Evolutionary conservation across 139 green algal species (phyloP), one percentile per base, ranked within the genome.

Genomic region (Zygnema circumcarinatum): DNA sequence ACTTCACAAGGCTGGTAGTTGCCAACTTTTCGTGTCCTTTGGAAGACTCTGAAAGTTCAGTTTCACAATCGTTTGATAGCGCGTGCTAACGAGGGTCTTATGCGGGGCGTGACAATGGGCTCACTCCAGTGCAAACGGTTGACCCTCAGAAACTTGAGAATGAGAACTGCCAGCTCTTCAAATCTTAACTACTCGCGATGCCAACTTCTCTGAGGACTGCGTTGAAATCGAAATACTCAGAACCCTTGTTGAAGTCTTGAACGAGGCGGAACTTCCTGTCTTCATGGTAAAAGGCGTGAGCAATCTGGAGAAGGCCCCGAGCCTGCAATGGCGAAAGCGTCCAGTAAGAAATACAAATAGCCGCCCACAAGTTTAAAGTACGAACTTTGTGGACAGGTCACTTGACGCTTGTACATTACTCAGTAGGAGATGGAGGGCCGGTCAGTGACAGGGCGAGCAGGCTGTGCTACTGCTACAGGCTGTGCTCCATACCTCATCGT

Each of bases 401-500:
- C 38, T 83, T n/a, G n/a, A 32, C 31, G 38, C 38, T 31, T 0
- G 11, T 29, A 72, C 76, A 67, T 7, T 52, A 31, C 1, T 11
- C 69, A 21, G 69, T n/a, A 78, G 36, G 25, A 33, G 54, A 72
- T 33, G 54, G 72, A 32, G 38, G 72, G 72, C 20, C 16, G 40
- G 72, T 16, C 72, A 79, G 72, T 20, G 21, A 79, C 21, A 47
- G 29, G n/a, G n/a, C n/a, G n/a, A n/a, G n/a, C n/a, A n/a, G n/a
- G n/a, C n/a, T n/a, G n/a, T n/a, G 56, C 56, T 81, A n/a, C 73
- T 29, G 41, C 32, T 83, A 0, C 16, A 25, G 41, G 0, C 76
- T 87, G n/a, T n/a, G n/a, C n/a, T n/a, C n/a, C n/a, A n/a, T 53
- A 90, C 85, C 85, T 90, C 85, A 52, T 79, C 62, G 35, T 90